phyloP scores from a whole-genome alignment of 495 filamentous ascomycete species.

The Neurospora sp. region DNA sequence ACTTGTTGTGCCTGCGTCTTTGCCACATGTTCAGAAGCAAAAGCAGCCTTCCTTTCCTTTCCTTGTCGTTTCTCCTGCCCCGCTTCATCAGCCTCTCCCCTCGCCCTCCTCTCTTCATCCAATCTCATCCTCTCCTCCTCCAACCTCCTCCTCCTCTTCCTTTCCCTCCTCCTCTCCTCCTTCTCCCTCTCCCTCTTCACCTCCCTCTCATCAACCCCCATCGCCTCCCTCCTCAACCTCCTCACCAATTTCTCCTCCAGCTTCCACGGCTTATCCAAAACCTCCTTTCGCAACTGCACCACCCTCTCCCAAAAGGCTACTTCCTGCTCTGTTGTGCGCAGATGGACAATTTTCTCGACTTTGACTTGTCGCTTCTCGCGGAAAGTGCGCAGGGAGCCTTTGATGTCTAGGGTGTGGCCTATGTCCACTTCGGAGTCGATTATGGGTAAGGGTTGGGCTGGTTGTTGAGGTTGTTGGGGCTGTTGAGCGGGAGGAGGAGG shows the following conservation, averaged over 20 bases:
- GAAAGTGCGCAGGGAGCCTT: conserved; percentile 59
- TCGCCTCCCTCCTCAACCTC: conserved; percentile 40
- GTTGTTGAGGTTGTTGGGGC: background rate
- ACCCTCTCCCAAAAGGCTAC: conserved; percentile 65
- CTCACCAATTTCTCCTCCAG: conserved; percentile 45
- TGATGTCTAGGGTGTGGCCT: conserved; percentile 63
- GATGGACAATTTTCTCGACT: conserved; percentile 51
- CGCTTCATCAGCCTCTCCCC: too few species aligned
- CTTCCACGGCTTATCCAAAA: conserved; percentile 61
- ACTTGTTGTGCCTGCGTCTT: background rate
- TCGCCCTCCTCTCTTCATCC: background rate
- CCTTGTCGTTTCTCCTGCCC: background rate
- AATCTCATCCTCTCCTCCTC: background rate
- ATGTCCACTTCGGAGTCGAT: conserved; percentile 42
- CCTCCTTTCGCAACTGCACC: conserved; percentile 47
- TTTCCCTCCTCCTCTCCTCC: conserved; percentile 3
- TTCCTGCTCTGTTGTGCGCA: conserved; percentile 63
- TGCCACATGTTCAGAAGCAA: background rate
- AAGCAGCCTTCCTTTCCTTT: background rate
- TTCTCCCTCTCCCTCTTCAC: conserved; percentile 11
- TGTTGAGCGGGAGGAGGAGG: background rate
- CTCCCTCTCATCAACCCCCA: conserved; percentile 26
- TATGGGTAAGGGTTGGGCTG: background rate
- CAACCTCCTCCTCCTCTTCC: background rate
- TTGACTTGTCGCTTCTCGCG: conserved; percentile 55